Evolutionary conservation across 2,329 filamentous ascomycete species (phyloP), one percentile per base, ranked within the genome.

Genomic region (Aspergillus piperis): DNA sequence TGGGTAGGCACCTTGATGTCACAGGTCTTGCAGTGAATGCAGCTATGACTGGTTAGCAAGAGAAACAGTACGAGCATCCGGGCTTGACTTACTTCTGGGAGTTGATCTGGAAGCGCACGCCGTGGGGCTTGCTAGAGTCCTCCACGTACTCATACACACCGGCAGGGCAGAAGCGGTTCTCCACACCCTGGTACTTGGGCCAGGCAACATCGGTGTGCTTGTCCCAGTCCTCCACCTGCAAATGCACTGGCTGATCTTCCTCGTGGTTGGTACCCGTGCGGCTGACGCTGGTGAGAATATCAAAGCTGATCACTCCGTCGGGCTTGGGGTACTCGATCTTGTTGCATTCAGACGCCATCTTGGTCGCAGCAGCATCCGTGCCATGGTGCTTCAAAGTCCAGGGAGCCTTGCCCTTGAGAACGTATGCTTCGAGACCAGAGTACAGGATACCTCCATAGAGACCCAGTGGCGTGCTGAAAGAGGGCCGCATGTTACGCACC

Each of bases 1-100:
- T 99, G 95, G 64, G 89, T 86, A 7, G 95, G 95, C 15, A 92
- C 94, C 81, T 99, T 99, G 81, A 99, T 99, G 77, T 99, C 95
- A 76, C 95, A 99, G 13, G 95, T 99, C 85, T 99, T 99, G 84
- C 95, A 99, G 80, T 99, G 95, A 66, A 99, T 96, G 76, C 95
- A 99, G 80, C 93, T 96, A 71, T 53, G 5, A 19, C 19, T 19
- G 6, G 60, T 70, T 64, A 71, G 67, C 2, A 8, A 30, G 17
- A 6, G n/a, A 23, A 21, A 11, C 27, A 30, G 27, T 30, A 30
- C 1, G 27, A 54, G 44, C 17, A 36, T 23, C 52, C 54, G 13
- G 11, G 38, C 38, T 36, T n/a, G 7, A 87, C 91, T 86, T 83
- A 96, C 92, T 97, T 98, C 77, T 98, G 94, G 52, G 93, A 82